Evolutionary conservation across 306 rosid species (phyloP).

Genomic region (Inga laurina): DNA sequence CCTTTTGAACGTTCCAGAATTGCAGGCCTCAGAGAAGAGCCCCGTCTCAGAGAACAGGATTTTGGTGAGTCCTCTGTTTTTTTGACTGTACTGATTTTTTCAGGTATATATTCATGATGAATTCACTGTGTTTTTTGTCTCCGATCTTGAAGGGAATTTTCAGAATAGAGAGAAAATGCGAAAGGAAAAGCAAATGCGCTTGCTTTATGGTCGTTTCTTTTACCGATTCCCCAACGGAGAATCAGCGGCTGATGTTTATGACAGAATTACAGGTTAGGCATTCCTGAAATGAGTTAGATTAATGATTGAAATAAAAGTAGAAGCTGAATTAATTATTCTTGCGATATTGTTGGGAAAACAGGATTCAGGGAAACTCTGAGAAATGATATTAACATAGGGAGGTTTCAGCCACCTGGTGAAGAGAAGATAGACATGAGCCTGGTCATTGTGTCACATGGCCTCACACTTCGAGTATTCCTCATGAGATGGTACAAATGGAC

Average conservation of each 20-base stretch:
- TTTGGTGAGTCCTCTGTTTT: conserved; percentile 46
- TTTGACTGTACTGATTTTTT: background rate
- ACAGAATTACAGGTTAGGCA: conserved; percentile 77
- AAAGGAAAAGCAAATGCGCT: conserved; percentile 53
- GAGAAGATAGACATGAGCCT: conserved; percentile 63
- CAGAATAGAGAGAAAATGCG: conserved; percentile 87
- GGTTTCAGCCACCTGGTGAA: conserved; percentile 80
- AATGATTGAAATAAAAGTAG: too few species aligned
- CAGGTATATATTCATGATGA: background rate
- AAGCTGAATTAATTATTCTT: background rate
- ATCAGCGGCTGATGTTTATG: conserved; percentile 96
- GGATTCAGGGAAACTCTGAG: conserved; percentile 90
- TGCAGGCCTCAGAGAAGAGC: conserved; percentile 89
- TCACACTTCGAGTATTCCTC: conserved; percentile 83
- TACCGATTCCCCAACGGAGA: conserved; percentile 90
- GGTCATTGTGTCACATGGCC: conserved; percentile 81
- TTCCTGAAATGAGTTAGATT: background rate
- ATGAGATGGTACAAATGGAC: conserved; percentile 98
- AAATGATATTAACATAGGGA: conserved; percentile 75
- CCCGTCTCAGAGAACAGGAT: conserved; percentile 87
- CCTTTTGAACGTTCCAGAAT: conserved; percentile 65
- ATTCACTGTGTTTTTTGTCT: background rate
- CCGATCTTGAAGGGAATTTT: conserved; percentile 63
- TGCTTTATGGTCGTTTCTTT: conserved; percentile 87
- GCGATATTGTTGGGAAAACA: conserved; percentile 2